phyloP scores from a whole-genome alignment of 306 rosid genomes.

The Spatholobus suberectus region DNA sequence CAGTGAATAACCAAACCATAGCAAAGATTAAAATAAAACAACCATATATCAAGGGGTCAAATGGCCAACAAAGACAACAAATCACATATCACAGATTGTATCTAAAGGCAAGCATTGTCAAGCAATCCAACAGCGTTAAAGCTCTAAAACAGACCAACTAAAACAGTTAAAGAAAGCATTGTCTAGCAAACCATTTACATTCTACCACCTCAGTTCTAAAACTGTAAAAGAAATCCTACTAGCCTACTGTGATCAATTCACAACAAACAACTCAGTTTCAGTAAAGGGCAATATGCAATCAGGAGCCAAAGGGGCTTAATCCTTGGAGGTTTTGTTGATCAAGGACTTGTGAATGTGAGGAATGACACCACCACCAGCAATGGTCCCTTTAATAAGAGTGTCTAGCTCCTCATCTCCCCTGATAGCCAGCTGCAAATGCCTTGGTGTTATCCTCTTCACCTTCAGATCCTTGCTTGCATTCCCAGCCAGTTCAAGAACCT shows the following conservation, averaged over 20 bases:
- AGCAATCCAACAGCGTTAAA: slow-evolving; percentile 6
- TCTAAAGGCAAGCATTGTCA: background rate
- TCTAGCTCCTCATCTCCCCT: slow-evolving; percentile 98
- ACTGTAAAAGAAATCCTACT: background rate
- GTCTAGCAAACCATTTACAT: slow-evolving; percentile 25
- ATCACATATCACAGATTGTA: background rate
- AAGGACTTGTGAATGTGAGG: slow-evolving; percentile 98
- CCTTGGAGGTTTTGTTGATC: slow-evolving; percentile 95
- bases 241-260: slow-evolving; percentile 34
- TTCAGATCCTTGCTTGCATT: slow-evolving; percentile 96
- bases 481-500: slow-evolving; percentile 95
- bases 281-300: slow-evolving; percentile 20
- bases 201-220: slow-evolving; percentile 32
- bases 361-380: slow-evolving; percentile 99
- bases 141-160: background rate
- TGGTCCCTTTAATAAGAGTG: slow-evolving; percentile 93
- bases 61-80: background rate
- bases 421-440: slow-evolving; percentile 95
- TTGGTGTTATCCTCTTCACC: slow-evolving; percentile 97
- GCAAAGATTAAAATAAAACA: background rate
- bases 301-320: slow-evolving; percentile 39
- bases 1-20: too few relatives aligned
- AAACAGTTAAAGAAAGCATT: background rate
- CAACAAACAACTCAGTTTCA: slow-evolving; percentile 33
- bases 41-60: background rate